Conservation (phyloP, 1,284 basidiomycete species). For the Apiotrichum gracile region DNA sequence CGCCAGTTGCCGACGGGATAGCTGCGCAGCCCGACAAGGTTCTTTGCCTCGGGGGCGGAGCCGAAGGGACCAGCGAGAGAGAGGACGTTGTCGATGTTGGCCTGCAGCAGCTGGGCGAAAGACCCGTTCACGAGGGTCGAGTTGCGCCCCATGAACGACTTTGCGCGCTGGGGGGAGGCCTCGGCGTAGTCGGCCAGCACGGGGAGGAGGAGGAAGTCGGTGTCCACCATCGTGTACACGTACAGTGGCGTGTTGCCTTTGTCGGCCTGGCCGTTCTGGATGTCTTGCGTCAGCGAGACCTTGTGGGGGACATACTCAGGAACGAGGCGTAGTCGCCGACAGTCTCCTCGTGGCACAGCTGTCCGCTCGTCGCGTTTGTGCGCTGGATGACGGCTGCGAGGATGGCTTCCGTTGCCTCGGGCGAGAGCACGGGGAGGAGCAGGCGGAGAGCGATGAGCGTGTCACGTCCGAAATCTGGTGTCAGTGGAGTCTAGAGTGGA, state of each 20-base stretch:
- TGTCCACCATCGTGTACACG: conserved; percentile 50
- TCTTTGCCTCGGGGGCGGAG: conserved; percentile 33
- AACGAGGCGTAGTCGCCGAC: conserved; percentile 33
- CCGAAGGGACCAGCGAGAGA: conserved; percentile 44
- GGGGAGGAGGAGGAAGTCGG: conserved; percentile 50
- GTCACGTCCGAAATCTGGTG: conserved; percentile 49
- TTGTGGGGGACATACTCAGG: conserved; percentile 17
- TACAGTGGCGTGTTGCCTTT: conserved; percentile 48
- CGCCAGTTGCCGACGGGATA: conserved; percentile 52
- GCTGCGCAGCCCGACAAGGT: conserved; percentile 44
- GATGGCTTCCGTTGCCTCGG: conserved; percentile 48
- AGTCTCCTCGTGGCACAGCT: conserved; percentile 52
- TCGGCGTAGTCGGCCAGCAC: conserved; percentile 47
- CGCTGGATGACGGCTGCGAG: conserved; percentile 50
- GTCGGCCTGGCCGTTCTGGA: conserved; percentile 44
- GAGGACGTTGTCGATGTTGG: conserved; percentile 26
- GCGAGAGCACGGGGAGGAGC: conserved; percentile 47
- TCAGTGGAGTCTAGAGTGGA: background rate
- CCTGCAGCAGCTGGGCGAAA: conserved; percentile 40
- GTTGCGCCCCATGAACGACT: conserved; percentile 32
- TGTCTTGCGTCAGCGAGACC: conserved; percentile 32
- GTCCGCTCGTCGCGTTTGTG: conserved; percentile 44
- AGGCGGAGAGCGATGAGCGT: conserved; percentile 49
- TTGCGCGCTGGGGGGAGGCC: conserved; percentile 27
- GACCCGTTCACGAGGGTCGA: conserved; percentile 48